Evolutionary conservation across 768 basidiomycete genomes (phyloP), one percentile per base, ranked within the genome.

Genomic region (Suillus alpinus): DNA sequence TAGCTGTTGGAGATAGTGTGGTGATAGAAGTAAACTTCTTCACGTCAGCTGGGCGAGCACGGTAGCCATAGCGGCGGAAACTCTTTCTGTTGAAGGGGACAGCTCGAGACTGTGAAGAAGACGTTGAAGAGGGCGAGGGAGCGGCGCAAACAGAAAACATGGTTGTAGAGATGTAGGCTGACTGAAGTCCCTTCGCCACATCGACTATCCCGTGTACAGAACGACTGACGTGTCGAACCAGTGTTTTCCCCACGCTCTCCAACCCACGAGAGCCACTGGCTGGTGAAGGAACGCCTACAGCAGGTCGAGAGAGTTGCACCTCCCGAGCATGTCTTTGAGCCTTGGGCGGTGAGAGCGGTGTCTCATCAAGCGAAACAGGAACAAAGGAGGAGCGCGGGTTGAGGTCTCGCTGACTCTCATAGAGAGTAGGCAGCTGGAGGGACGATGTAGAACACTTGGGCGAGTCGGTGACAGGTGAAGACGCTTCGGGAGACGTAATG

Each of bases 171-270:
- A 87, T 79, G 64, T 86, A 88, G 39, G 81, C 83, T 20, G 75
- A 76, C 69, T 88, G 86, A 65, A 88, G 75, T 12, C 80, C 80
- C 60, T 79, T 80, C 7, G 85, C 87, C 0, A 82, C 73, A 66
- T 80, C 81, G 44, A 86, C 70, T 51, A 87, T 69, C 51, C 75
- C 76, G 20, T 71, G 61, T 14, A 79, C 75, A 3, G 79, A 78
- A 55, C 74, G 73, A 26, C 72, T 63, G 51, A 79, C 71, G 31
- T 70, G 77, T 29, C 63, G 58, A 1, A 68, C 67, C 2, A 73
- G 59, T 2, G 60, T 44, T 0, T 59, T 57, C 2, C 62, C 67
- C 29, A 68, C 37, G 60, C 20, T 29, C 18, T 59, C 53, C 18
- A 66, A 40, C 55, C 61, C 20, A 29, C 47, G 39, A 29, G 8